Evolutionary conservation across 192 early-diverging fungal species (phyloP).

Genomic region (Linderina pennispora): DNA sequence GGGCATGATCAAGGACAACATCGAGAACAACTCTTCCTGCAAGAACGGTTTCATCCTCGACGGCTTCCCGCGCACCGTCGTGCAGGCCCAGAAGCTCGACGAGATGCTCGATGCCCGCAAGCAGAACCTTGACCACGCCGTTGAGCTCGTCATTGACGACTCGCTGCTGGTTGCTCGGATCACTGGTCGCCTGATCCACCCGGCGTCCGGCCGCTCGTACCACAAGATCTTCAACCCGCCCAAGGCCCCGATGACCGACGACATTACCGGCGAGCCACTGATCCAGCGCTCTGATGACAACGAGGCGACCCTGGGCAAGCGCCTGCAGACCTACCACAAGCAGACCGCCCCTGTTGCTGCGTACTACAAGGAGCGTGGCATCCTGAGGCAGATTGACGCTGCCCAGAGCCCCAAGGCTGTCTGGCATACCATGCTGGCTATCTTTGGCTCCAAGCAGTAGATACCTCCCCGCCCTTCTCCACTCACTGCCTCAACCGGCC

Average conservation of each 20-base stretch:
- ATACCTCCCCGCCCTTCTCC: too few species aligned
- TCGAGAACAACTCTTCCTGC: conserved; percentile 92
- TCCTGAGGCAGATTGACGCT: conserved; percentile 91
- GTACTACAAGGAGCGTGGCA: conserved; percentile 93
- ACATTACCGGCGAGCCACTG: conserved; percentile 95
- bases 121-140: conserved; percentile 76
- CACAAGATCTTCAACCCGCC: conserved; percentile 96
- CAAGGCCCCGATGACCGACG: conserved; percentile 84
- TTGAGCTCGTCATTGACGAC: conserved; percentile 95
- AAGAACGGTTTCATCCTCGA: conserved; percentile 98
- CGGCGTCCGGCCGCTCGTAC: conserved; percentile 90
- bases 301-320: conserved; percentile 85
- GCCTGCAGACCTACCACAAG: conserved; percentile 78
- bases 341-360: conserved; percentile 75
- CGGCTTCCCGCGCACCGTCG: conserved; percentile 97
- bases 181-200: conserved; percentile 94
- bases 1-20: conserved; percentile 93
- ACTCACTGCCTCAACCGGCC: too few species aligned
- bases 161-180: conserved; percentile 89
- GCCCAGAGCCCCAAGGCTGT: conserved; percentile 81
- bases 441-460: conserved; percentile 61
- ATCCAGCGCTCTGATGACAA: conserved; percentile 98
- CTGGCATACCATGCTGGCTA: conserved; percentile 83
- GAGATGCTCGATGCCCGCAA: conserved; percentile 82
- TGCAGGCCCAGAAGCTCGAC: conserved; percentile 98